phyloP scores from a whole-genome alignment of 176 grass and related monocot genomes.

The Saccharum officinarum region DNA sequence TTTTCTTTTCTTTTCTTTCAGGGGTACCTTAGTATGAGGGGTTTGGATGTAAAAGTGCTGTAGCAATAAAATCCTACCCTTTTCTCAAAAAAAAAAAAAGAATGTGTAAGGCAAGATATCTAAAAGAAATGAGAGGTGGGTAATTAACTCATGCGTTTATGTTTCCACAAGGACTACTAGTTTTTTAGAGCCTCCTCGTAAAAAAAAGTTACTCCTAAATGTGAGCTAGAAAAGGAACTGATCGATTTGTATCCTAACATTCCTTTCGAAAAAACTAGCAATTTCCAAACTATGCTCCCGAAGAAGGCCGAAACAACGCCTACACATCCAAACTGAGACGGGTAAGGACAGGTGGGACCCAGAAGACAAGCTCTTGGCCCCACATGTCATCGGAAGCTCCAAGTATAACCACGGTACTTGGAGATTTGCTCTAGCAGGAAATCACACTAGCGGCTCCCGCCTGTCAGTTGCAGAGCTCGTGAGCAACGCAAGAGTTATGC shows the following conservation, averaged over 20 bases:
- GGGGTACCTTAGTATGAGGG: too few species aligned
- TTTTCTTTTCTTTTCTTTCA: too few species aligned
- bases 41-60: too few species aligned
- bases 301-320: slow-evolving; percentile 1
- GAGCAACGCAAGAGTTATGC: slow-evolving; percentile 2
- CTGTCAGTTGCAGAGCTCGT: background rate
- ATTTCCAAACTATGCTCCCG: background rate
- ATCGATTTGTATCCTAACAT: background rate
- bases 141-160: too few species aligned
- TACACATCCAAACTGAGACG: background rate
- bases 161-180: too few species aligned
- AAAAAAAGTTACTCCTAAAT: background rate
- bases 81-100: too few species aligned
- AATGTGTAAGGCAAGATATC: too few species aligned
- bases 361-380: background rate
- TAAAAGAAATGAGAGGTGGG: too few species aligned
- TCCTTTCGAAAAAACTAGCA: background rate
- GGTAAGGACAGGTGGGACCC: background rate
- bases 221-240: background rate
- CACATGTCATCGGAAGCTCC: background rate
- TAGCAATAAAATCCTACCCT: too few species aligned
- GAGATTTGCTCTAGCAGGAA: background rate
- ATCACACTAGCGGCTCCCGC: background rate
- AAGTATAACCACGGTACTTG: background rate
- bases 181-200: too few species aligned